Conservation (phyloP, 768 basidiomycete species). For the Lyophyllum semitale region DNA sequence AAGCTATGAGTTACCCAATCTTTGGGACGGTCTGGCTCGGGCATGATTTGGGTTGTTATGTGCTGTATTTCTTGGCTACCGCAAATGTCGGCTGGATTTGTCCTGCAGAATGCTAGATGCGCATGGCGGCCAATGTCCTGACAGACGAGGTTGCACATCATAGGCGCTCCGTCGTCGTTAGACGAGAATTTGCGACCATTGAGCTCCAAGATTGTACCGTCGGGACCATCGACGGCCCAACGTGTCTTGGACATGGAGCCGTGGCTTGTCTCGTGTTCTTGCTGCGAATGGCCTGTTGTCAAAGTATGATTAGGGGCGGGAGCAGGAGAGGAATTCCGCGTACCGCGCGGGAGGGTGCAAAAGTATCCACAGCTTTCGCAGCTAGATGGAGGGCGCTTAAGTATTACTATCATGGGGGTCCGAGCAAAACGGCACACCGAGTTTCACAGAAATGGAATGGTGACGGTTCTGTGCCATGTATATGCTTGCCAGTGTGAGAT, state of each 20-base stretch:
- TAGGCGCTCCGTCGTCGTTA: conserved; percentile 59
- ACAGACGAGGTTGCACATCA: conserved; percentile 64
- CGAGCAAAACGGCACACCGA: conserved; percentile 28
- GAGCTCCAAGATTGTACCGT: conserved; percentile 51
- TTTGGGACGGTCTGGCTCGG: conserved; percentile 48
- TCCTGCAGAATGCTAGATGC: conserved; percentile 59
- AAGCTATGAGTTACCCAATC: conserved; percentile 56
- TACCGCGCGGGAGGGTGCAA: conserved; percentile 59
- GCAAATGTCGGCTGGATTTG: conserved; percentile 37
- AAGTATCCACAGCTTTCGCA: conserved; percentile 60
- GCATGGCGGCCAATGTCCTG: conserved; percentile 55
- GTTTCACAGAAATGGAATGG: conserved; percentile 58
- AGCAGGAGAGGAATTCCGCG: conserved; percentile 1
- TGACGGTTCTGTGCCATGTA: conserved; percentile 43
- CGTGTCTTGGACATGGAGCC: conserved; percentile 62
- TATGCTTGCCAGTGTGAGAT: conserved; percentile 48
- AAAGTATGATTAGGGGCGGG: neutral
- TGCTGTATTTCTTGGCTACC: conserved; percentile 48
- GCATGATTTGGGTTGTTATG: conserved; percentile 40
- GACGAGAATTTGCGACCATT: conserved; percentile 56
- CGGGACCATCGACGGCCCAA: conserved; percentile 58
- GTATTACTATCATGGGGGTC: neutral
- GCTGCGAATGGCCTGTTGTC: conserved; percentile 53
- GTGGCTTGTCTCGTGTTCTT: conserved; percentile 63
- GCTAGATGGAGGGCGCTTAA: conserved; percentile 25